Conservation (phyloP, 2,329 filamentous ascomycete genomes). For the Apiospora saccharicola region DNA sequence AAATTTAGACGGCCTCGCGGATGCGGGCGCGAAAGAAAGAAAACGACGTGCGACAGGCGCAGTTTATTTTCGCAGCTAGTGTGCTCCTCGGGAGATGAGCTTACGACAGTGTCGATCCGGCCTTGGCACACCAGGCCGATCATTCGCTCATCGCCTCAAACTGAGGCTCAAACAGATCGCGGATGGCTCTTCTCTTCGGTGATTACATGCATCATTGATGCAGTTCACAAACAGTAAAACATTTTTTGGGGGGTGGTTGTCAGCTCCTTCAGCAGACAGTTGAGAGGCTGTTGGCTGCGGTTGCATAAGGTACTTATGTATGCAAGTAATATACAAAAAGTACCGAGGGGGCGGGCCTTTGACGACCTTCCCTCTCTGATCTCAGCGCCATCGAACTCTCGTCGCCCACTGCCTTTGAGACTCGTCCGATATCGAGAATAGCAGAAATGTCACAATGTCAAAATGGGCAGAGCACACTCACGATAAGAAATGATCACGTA, state of each 20-base stretch:
- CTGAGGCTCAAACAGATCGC: slow-evolving; percentile 14
- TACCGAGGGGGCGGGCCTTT: neutral
- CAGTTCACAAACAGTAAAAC: neutral
- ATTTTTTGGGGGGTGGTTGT: neutral
- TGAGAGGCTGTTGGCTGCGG: no score
- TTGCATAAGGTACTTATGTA: no score
- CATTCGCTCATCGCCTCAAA: neutral
- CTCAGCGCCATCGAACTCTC: slow-evolving; percentile 7
- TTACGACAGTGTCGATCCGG: slow-evolving; percentile 11
- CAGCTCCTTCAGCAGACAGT: neutral
- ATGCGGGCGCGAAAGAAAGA: neutral
- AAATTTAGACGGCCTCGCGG: neutral
- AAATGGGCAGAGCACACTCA: neutral
- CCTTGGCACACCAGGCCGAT: neutral
- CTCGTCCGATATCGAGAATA: neutral
- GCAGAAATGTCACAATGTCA: neutral
- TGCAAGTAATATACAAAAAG: neutral
- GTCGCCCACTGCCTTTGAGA: slow-evolving; percentile 1
- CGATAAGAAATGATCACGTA: neutral
- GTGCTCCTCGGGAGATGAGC: slow-evolving; percentile 2
- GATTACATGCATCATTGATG: neutral
- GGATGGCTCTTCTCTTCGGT: neutral
- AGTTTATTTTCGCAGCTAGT: neutral
- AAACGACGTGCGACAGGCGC: neutral
- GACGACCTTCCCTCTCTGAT: neutral